These are phyloP conservation scores for Cutaneotrichosporon daszewskae DNA, from an alignment of 1,284 basidiomycete species.

Conservation along the genomic window DNA sequence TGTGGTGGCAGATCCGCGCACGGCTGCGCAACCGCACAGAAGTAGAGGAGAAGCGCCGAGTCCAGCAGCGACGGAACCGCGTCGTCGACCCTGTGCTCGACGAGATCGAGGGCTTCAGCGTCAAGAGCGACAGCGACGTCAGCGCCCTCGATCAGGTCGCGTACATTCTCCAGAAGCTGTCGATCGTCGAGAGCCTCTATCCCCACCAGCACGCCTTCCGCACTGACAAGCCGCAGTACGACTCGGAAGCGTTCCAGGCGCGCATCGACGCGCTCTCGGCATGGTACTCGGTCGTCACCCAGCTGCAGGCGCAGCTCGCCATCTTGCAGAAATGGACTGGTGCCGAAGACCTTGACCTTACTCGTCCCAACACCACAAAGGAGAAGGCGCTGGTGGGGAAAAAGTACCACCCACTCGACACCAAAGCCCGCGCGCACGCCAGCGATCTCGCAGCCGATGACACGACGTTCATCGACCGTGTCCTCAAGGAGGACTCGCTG, in stretches of 20 bases:
- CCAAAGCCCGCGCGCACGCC: constrained; percentile 30
- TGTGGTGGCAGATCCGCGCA: constrained; percentile 90
- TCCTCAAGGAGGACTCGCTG: constrained; percentile 92
- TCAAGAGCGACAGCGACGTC: constrained; percentile 33
- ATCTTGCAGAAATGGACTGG: constrained; percentile 86
- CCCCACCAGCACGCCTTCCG: constrained; percentile 76
- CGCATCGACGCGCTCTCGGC: constrained; percentile 80
- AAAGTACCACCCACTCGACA: constrained; percentile 39
- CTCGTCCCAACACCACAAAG: constrained; percentile 64
- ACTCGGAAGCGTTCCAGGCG: constrained; percentile 61
- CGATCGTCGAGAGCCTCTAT: constrained; percentile 79
- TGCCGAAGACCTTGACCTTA: constrained; percentile 81
- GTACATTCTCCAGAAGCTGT: constrained; percentile 68
- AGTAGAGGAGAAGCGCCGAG: constrained; percentile 71
- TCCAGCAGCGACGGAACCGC: constrained; percentile 75
- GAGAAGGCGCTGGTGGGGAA: constrained; percentile 46
- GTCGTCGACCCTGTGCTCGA: constrained; percentile 76
- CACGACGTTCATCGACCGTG: constrained; percentile 83
- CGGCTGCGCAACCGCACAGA: constrained; percentile 72
- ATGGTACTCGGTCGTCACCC: constrained; percentile 77
- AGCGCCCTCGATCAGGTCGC: constrained; percentile 66
- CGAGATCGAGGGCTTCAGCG: constrained; percentile 69
- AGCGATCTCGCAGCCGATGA: constrained; percentile 50
- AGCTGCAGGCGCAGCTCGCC: constrained; percentile 68
- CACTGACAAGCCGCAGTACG: constrained; percentile 66